These are phyloP conservation scores for Globisporangium iwayamae DNA, from an alignment of 352 stramenopile genomes.

Conservation along the genomic window DNA sequence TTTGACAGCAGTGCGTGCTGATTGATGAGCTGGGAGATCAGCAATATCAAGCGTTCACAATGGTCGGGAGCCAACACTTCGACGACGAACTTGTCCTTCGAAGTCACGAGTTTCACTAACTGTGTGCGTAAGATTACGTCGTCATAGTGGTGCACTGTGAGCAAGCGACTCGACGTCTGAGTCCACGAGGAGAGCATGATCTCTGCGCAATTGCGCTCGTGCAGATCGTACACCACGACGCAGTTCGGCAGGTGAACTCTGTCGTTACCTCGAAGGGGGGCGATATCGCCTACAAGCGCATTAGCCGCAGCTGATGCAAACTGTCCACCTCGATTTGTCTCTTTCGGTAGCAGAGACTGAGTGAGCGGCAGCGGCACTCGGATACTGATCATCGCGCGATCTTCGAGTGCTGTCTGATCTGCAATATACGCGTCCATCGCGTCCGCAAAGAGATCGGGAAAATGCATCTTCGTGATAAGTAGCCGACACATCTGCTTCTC, in stretches of 20 bases:
- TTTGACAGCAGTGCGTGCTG: constrained; percentile 45
- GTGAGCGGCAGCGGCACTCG: background rate
- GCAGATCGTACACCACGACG: constrained; percentile 12
- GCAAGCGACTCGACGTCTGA: constrained; percentile 1
- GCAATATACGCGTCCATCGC: constrained; percentile 18
- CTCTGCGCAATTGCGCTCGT: constrained; percentile 3
- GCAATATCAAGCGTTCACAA: constrained; percentile 27
- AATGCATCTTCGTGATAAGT: constrained; percentile 38
- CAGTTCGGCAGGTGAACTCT: constrained; percentile 8
- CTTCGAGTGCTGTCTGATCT: background rate
- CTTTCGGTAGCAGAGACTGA: background rate
- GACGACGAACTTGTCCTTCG: constrained; percentile 38
- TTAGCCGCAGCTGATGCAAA: background rate
- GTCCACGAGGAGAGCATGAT: constrained; percentile 9
- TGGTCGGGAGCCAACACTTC: constrained; percentile 28
- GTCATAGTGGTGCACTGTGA: constrained; percentile 13
- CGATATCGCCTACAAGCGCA: constrained; percentile 8
- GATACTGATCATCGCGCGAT: background rate
- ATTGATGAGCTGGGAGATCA: constrained; percentile 51
- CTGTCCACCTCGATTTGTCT: background rate
- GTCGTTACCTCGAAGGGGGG: background rate
- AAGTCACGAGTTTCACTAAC: constrained; percentile 23
- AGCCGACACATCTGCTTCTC: constrained; percentile 21
- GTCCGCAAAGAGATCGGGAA: constrained; percentile 25
- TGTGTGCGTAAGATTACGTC: constrained; percentile 12